phyloP scores from a whole-genome alignment of 164 flowering plant genomes.

The Liquidambar formosana region DNA sequence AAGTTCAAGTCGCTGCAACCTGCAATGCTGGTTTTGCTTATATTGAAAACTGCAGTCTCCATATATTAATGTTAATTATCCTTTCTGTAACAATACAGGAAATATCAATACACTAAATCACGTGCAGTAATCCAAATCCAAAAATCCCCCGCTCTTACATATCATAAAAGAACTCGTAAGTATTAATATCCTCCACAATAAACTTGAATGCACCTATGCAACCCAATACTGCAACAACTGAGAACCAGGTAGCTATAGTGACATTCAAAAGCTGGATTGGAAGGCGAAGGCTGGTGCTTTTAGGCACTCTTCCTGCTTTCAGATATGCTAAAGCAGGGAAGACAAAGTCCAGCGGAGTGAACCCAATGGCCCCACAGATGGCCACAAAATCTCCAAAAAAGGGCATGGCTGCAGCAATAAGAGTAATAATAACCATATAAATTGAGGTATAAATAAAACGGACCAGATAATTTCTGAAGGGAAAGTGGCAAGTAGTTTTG shows the following conservation, averaged over 20 bases:
- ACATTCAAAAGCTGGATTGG: constrained; percentile 36
- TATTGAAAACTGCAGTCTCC: no score
- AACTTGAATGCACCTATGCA: constrained; percentile 55
- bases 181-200: constrained; percentile 39
- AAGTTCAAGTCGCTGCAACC: no score
- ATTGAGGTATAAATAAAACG: constrained; percentile 32
- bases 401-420: constrained; percentile 62
- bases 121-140: no score
- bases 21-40: no score
- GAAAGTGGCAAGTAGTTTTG: not conserved
- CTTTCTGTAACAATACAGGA: no score
- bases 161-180: constrained; percentile 53
- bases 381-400: constrained; percentile 68
- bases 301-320: constrained; percentile 52
- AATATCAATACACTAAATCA: no score
- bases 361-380: constrained; percentile 70
- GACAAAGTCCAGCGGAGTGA: constrained; percentile 67
- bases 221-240: constrained; percentile 56
- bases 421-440: constrained; percentile 45
- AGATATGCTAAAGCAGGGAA: constrained; percentile 56
- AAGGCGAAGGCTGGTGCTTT: constrained; percentile 12
- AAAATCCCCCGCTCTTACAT: constrained; percentile 19
- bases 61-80: no score
- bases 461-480: constrained; percentile 7
- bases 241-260: constrained; percentile 47